A percentile compares a stretch with the other conserved stretches of the same genome.
Evolutionary conservation across 169 alveolate species (phyloP).

Genomic region (Eimeria sp.): DNA sequence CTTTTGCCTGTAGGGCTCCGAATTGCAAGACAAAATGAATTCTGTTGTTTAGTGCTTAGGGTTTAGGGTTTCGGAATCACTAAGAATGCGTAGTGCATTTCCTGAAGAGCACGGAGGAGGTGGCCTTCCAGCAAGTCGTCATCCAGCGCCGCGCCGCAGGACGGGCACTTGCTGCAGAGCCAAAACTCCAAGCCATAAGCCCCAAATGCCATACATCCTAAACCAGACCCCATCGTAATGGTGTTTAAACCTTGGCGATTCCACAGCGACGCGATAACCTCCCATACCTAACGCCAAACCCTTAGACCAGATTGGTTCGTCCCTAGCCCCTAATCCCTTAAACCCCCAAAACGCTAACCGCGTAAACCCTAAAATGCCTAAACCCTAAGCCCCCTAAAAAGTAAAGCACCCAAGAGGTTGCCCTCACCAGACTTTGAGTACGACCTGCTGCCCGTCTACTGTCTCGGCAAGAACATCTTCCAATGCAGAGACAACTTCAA

Average conservation of each 20-base stretch:
- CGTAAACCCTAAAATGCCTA: not conserved
- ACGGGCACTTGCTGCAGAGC: conserved; percentile 52
- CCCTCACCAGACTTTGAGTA: conserved; percentile 37
- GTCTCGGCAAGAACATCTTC: not conserved
- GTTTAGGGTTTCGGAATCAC: conserved; percentile 11
- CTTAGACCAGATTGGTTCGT: not conserved
- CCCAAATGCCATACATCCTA: conserved; percentile 21
- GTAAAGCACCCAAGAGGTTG: not conserved
- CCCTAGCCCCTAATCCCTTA: not conserved
- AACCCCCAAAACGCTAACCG: not conserved
- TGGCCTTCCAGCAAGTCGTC: conserved; percentile 7
- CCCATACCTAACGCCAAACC: not conserved
- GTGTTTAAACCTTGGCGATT: no score
- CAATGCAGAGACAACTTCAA: conserved; percentile 20
- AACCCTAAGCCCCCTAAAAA: not conserved
- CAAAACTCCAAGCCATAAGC: conserved; percentile 20
- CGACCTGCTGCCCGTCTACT: not conserved
- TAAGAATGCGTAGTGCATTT: conserved; percentile 23
- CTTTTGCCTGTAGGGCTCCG: no score
- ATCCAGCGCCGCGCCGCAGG: conserved; percentile 12
- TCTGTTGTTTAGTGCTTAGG: not conserved
- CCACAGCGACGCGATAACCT: no score
- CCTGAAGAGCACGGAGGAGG: conserved; percentile 27
- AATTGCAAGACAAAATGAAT: no score
- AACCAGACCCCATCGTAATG: not conserved